Base-by-base conservation (phyloP, 345 rosid genomes). In the Isatis tinctoria region DNA sequence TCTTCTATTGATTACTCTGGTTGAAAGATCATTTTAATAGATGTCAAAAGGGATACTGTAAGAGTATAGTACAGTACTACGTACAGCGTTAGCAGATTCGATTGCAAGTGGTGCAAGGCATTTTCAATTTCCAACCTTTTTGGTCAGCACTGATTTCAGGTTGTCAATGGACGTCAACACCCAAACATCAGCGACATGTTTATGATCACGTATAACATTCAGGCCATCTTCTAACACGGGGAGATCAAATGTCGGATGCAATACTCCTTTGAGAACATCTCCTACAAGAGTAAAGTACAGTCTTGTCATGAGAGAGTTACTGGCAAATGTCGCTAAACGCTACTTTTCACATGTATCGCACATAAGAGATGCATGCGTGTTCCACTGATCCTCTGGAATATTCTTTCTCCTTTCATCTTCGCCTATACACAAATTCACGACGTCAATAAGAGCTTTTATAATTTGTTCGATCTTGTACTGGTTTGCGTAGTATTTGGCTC, bases 311-410 rank as follows among this genome's bases (percentile, higher is more conserved):
- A 5, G 4, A 65, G 49, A 39, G 69, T 18, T 7, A 43, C 3
- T 2, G 4, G n/a, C 0, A 20, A 3, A 18, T 62, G 4, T 51
- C 74, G 5, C 4, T 56, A 13, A 16, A n/a, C 6, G 5, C 56
- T 8, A 20, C 40, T 54, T 12, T 54, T 69, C 65, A 45, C 75
- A 76, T 0, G 2, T 30, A 40, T 54, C 27, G 9, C 60, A 41
- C 0, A 76, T 43, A 69, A 76, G 57, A 56, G 75, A 69, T 69
- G 75, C 79, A 63, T 76, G 63, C 11, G 6, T 63, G 26, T 27
- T 61, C 79, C 60, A 43, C 0, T 76, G 65, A 44, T 57, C 33
- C 43, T 62, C 65, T 33, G n/a, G 69, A 49, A 43, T 33, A 24
- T 53, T 53, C 49, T 3, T 61, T 75, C 74, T 51, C 40, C 59